Evolutionary conservation across 179 eudicot genomes (phyloP).

Genomic region (Silene noctiflora): DNA sequence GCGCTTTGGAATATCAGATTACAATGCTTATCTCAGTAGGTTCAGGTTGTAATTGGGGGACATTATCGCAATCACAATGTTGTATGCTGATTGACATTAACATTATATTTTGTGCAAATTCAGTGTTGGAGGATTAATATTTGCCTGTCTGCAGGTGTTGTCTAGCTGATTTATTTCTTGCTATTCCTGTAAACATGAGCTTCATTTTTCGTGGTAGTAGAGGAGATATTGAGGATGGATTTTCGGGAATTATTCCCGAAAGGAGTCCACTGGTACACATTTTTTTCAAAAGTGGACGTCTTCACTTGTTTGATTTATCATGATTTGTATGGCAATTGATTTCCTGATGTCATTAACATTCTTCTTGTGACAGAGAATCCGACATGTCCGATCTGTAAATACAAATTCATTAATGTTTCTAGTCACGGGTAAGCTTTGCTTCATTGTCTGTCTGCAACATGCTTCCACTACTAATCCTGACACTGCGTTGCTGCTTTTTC

Average conservation of each 20-base stretch:
- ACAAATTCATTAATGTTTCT: conserved; percentile 28
- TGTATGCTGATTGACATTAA: neutral
- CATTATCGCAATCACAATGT: conserved; percentile 1
- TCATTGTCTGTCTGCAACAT: no score
- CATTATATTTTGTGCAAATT: conserved; percentile 1
- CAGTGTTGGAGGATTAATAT: neutral
- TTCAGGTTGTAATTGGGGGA: neutral
- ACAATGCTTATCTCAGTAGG: neutral
- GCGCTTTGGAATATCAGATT: neutral
- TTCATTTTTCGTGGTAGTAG: conserved; percentile 30
- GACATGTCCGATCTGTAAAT: conserved; percentile 29
- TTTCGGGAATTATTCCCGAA: conserved; percentile 25
- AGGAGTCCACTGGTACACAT: conserved; percentile 23
- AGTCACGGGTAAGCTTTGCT: conserved; percentile 22
- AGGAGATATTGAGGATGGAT: conserved; percentile 28
- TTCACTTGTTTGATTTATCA: neutral
- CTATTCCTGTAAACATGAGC: conserved; percentile 25
- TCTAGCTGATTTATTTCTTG: neutral
- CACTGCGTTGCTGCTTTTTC: neutral
- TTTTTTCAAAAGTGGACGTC: neutral
- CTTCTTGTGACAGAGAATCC: conserved; percentile 22
- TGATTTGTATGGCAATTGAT: neutral
- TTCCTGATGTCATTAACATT: neutral
- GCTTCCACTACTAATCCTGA: neutral
- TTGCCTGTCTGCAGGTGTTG: conserved; percentile 15